Evolutionary conservation across 1,139 yeast species (phyloP), one percentile per base, ranked within the genome.

Genomic region (Lodderomyces margitis): DNA sequence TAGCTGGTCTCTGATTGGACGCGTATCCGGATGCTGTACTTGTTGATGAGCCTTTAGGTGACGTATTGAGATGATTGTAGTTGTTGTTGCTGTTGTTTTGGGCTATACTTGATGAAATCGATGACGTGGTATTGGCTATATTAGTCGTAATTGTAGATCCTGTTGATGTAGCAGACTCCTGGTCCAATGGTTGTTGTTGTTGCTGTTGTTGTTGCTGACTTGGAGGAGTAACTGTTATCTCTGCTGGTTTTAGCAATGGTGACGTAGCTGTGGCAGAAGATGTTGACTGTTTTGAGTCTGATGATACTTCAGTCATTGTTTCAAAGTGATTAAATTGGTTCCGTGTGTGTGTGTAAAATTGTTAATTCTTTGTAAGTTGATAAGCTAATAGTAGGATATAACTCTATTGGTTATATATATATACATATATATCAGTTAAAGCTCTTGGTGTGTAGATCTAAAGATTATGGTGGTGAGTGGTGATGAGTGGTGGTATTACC

Each of bases 171-270:
- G 15, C 11, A 11, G 25, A 9, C 19, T 15, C 36, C 12, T 31
- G 34, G 12, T 6, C 17, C 31, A 14, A 27, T 14, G n/a, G 31
- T 12, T 27, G 17, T n/a, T 24, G 21, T 7, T 25, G 38, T 14
- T 21, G 28, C 4, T n/a, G 37, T n/a, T 17, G 30, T 14, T 25
- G 38, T 8, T 36, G 21, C 21, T 28, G 32, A 14, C 11, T 23
- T 24, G 38, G 38, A 4, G 38, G 38, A 12, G 38, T 25, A 11
- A 33, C 30, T 28, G 19, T 38, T n/a, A 38, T 38, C 23, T 38
- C 41, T 3, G 41, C 28, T 4, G 41, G 41, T 17, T 21, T 20
- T 20, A 38, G 37, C 17, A 34, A 38, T 16, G 40, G 8, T 11
- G 31, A 16, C 9, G 17, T 3, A 14, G 14, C 20, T 12, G 31